Evolutionary conservation across 495 filamentous ascomycete species (phyloP), one percentile per base, ranked within the genome.

Genomic region (Lophium mytilinum): DNA sequence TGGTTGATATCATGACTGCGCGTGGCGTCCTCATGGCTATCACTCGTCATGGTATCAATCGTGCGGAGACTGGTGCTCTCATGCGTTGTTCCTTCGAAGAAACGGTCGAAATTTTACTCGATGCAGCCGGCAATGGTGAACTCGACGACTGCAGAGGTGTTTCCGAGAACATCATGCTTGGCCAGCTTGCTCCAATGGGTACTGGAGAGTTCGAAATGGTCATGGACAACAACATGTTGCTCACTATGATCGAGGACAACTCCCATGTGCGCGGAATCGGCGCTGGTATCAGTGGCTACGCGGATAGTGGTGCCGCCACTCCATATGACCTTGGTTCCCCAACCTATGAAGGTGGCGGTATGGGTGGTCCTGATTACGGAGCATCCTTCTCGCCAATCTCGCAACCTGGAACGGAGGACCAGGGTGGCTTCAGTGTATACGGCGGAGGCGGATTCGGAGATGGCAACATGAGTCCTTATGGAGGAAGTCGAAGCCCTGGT

Each of bases 1-100:
- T 99, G 50, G 89, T 95, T 57, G 93, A 99, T 73, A 89, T 99
- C 51, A 99, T 99, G 93, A 96, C 91, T 15, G 87, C 91, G 51
- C 83, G 93, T 45, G 93, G 93, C 46, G 85, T 86, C 62, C 78
- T 99, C 62, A 95, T 95, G 70, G 91, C 93, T 6, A 90, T 97
- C 52, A 97, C 93, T 55, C 89, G 93, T 71, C 94, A 97, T 60
- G 93, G 93, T 75, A 99, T 99, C 72, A 99, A 99, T 73, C 83
- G 94, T 62, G 87, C 90, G 11, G 94, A 99, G 65, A 99, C 94
- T 47, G 93, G 93, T 76, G 93, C 93, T 1, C 77, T 99, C 65
- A 99, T 99, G 93, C 85, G 93, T 68, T 99, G 93, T 77, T 99
- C 93, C 9, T 99, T 99, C 73, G 93, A 99, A 74, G 94, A 99